These are phyloP conservation scores for Pseudohyphozyma bogoriensis DNA, from an alignment of 768 basidiomycete genomes.

Conservation along the genomic window DNA sequence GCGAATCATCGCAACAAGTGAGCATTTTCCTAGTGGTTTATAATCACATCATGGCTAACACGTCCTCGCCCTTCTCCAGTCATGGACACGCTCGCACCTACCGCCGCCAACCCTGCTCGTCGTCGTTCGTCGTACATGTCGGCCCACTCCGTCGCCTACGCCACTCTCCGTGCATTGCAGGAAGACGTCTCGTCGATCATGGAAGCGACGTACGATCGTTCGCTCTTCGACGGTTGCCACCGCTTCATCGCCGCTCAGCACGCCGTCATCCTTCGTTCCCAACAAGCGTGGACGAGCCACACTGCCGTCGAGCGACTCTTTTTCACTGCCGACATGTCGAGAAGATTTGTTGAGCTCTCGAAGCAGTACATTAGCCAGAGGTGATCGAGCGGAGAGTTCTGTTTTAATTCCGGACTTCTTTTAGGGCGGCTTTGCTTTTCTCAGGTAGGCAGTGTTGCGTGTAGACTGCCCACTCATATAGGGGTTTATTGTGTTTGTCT, in stretches of 20 bases:
- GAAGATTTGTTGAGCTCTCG: no score
- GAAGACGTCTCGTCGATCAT: slow-evolving; percentile 76
- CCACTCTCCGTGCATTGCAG: slow-evolving; percentile 70
- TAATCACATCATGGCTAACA: slow-evolving; percentile 3
- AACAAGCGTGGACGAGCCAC: slow-evolving; percentile 87
- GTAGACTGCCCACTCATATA: no score
- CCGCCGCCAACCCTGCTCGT: background rate
- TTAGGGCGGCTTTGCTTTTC: no score
- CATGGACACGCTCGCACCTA: background rate
- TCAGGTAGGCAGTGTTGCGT: no score
- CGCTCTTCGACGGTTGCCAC: slow-evolving; percentile 84
- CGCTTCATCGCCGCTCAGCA: slow-evolving; percentile 96
- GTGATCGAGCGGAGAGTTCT: no score
- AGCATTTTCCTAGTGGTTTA: no score
- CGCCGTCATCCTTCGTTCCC: slow-evolving; percentile 93
- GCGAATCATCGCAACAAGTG: slow-evolving; percentile 85
- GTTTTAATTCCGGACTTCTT: no score
- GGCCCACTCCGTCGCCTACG: slow-evolving; percentile 10
- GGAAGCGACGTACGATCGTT: slow-evolving; percentile 81
- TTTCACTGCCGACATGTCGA: slow-evolving; percentile 87
- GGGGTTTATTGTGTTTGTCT: no score
- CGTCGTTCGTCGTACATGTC: slow-evolving; percentile 8
- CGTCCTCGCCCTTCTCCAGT: background rate
- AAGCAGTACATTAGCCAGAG: no score
- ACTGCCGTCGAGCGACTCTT: slow-evolving; percentile 85